Conservation (phyloP, 2,329 filamentous ascomycete genomes). For the Didymella segeticola region DNA sequence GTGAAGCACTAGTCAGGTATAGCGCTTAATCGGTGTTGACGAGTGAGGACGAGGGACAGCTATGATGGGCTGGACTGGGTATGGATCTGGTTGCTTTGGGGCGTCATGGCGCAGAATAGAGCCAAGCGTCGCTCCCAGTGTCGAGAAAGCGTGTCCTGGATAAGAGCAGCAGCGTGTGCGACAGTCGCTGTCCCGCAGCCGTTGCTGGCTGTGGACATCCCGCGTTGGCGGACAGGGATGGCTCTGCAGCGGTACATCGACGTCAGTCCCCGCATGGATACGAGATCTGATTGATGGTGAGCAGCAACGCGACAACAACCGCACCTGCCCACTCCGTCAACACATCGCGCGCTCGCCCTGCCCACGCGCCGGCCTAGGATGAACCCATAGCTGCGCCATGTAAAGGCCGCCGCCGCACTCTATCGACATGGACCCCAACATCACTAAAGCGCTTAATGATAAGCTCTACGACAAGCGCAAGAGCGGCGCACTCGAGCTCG, state of each 20-base stretch:
- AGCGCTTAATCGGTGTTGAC: constrained; percentile 19
- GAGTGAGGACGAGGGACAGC: constrained; percentile 18
- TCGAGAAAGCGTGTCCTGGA: background rate
- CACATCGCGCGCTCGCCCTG: constrained; percentile 5
- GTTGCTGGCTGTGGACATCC: constrained; percentile 8
- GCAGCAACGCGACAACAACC: constrained; percentile 15
- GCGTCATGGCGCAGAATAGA: constrained; percentile 19
- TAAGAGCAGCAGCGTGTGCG: background rate
- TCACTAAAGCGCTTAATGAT: constrained; percentile 92
- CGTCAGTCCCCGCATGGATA: constrained; percentile 9
- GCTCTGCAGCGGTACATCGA: constrained; percentile 11
- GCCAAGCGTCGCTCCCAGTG: background rate
- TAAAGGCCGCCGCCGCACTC: constrained; percentile 28
- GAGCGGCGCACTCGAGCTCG: constrained; percentile 91
- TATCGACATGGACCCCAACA: constrained; percentile 78
- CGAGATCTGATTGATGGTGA: constrained; percentile 2
- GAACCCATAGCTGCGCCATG: constrained; percentile 30
- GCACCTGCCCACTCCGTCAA: constrained; percentile 12
- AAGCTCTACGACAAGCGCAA: constrained; percentile 99
- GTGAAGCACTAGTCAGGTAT: constrained; percentile 12
- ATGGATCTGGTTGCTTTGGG: constrained; percentile 9
- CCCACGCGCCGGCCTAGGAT: constrained; percentile 4
- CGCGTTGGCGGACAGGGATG: constrained; percentile 13
- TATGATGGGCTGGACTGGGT: constrained; percentile 10
- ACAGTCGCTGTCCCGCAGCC: constrained; percentile 2